A percentile compares a stretch with the other conserved stretches of the same genome.
These are phyloP conservation scores for Aureobasidium sp. DNA, from an alignment of 2,329 filamentous ascomycete species.

Conservation along the genomic window DNA sequence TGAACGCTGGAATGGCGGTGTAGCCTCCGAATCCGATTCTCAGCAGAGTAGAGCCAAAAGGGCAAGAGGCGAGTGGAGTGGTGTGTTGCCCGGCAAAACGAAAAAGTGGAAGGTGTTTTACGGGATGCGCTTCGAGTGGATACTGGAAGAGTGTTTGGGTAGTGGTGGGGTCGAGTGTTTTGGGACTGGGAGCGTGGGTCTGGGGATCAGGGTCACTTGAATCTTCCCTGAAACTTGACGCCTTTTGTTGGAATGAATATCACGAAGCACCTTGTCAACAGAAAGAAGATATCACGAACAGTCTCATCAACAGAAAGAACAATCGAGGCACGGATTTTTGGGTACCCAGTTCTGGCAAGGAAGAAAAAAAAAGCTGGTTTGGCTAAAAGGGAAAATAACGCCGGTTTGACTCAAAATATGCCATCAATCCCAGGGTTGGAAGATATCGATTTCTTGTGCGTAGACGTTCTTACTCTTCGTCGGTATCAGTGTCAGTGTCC, in stretches of 20 bases:
- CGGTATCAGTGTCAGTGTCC: constrained; percentile 62
- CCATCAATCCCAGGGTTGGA: neutral
- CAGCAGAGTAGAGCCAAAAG: constrained; percentile 44
- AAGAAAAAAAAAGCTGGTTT: neutral
- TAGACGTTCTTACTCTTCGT: constrained; percentile 58
- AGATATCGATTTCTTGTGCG: no score
- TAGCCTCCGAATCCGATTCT: constrained; percentile 42
- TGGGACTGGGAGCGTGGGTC: constrained; percentile 66
- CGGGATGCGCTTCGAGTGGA: constrained; percentile 64
- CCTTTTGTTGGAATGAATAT: no score
- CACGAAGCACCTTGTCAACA: no score
- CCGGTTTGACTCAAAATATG: neutral
- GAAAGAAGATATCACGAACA: no score
- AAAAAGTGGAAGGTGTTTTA: constrained; percentile 65
- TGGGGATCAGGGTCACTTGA: constrained; percentile 44
- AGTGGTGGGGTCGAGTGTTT: constrained; percentile 66
- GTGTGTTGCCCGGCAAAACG: constrained; percentile 54
- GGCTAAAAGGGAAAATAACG: neutral
- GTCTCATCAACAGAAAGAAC: no score
- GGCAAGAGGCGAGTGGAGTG: constrained; percentile 49
- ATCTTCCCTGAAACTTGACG: no score
- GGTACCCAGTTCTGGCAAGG: neutral
- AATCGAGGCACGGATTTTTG: no score
- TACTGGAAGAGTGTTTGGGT: constrained; percentile 63
- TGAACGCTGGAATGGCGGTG: constrained; percentile 65